A percentile compares a stretch with the other conserved stretches of the same genome.
Conservation (phyloP, 371 early-diverging fungal species). For the Saksenaea vasiformis region DNA sequence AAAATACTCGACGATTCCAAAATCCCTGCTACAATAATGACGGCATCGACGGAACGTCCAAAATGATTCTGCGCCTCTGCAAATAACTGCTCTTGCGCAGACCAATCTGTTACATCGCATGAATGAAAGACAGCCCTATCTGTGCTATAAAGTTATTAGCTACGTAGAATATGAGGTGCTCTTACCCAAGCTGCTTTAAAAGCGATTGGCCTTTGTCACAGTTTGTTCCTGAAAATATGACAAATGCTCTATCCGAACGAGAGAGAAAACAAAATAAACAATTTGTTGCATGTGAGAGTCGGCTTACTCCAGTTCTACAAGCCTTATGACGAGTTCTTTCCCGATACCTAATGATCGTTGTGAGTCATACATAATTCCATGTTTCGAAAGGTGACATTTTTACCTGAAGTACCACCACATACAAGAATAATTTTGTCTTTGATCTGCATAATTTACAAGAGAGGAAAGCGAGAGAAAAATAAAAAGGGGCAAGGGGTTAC, state of each 20-base stretch:
- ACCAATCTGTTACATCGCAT: conserved; percentile 63
- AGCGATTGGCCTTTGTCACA: conserved; percentile 23
- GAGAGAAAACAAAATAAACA: background rate
- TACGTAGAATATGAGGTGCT: background rate
- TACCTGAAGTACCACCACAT: conserved; percentile 39
- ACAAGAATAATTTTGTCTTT: conserved; percentile 21
- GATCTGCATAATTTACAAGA: conserved; percentile 14
- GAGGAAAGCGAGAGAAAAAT: background rate
- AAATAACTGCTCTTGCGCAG: conserved; percentile 47
- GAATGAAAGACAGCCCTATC: conserved; percentile 33
- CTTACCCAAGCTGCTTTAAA: conserved; percentile 9
- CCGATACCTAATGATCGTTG: conserved; percentile 28
- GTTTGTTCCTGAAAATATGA: conserved; percentile 34
- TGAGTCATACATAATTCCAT: background rate
- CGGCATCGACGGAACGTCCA: conserved; percentile 53
- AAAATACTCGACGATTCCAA: conserved; percentile 40
- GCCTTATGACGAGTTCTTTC: conserved; percentile 15
- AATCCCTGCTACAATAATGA: conserved; percentile 70
- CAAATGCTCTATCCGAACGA: conserved; percentile 19
- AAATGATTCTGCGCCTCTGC: conserved; percentile 40
- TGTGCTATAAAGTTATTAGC: background rate
- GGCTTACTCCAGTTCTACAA: conserved; percentile 24
- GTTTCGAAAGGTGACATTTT: background rate
- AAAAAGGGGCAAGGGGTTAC: background rate
- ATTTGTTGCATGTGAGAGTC: background rate